Percentiles rank a stretch among this genome's conserved stretches.
Evolutionary conservation across 2,329 filamentous ascomycete genomes (phyloP).

Genomic region (Ascochyta viciae-villosae): DNA sequence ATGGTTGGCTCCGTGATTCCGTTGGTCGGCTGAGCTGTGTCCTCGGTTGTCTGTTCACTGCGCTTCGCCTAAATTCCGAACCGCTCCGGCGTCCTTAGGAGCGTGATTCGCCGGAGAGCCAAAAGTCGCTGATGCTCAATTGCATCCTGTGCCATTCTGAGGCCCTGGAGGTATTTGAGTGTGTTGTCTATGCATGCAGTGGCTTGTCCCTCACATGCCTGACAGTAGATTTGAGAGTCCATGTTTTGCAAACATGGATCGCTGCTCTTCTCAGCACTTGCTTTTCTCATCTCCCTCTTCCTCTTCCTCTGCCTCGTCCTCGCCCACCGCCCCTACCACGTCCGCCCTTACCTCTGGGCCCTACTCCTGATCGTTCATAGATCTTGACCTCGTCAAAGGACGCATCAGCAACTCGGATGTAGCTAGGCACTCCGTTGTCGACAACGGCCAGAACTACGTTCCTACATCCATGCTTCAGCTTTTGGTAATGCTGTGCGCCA

Average conservation of each 20-base stretch:
- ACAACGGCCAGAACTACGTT: slow-evolving; percentile 88
- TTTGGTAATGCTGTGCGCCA: slow-evolving; percentile 69
- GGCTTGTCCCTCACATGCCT: too few relatives aligned
- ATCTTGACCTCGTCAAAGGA: slow-evolving; percentile 76
- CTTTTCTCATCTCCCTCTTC: slow-evolving; percentile 12
- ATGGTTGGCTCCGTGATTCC: too few relatives aligned
- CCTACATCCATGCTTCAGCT: slow-evolving; percentile 82
- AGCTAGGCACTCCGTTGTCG: slow-evolving; percentile 89
- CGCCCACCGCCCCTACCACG: slow-evolving; percentile 52
- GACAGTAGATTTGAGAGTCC: too few relatives aligned
- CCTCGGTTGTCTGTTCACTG: too few relatives aligned
- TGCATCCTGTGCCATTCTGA: too few relatives aligned
- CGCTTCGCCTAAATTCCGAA: too few relatives aligned
- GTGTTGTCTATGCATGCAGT: too few relatives aligned
- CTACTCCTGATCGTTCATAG: slow-evolving; percentile 64
- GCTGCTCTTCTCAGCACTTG: background rate
- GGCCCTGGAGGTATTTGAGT: too few relatives aligned
- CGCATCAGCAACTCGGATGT: slow-evolving; percentile 79
- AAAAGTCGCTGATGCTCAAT: too few relatives aligned
- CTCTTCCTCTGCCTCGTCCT: slow-evolving; percentile 30
- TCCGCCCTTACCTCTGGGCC: slow-evolving; percentile 47
- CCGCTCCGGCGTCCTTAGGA: too few relatives aligned
- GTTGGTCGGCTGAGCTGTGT: too few relatives aligned
- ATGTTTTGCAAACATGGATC: background rate
- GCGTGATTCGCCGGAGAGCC: too few relatives aligned